Percentiles rank a stretch among this genome's conserved stretches.
Evolutionary conservation across 2,329 filamentous ascomycete species (phyloP).

Genomic region (Pyricularia sp.): DNA sequence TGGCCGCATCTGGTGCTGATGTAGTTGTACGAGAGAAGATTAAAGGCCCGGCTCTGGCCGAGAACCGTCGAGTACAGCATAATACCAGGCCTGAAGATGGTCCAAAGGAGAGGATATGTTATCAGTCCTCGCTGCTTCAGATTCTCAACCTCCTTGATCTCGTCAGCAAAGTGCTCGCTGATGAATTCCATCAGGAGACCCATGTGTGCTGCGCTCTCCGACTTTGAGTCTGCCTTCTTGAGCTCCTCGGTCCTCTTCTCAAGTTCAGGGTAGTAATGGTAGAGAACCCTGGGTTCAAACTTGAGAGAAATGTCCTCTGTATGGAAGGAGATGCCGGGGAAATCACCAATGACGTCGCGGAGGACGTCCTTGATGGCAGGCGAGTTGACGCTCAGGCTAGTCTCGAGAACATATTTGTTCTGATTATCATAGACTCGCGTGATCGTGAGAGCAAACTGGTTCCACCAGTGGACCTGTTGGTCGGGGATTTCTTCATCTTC

Average conservation of each 20-base stretch:
- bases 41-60: slow-evolving; percentile 4
- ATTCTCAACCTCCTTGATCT: slow-evolving; percentile 17
- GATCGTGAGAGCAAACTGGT: slow-evolving; percentile 19
- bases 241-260: slow-evolving; percentile 12
- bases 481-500: slow-evolving; percentile 18
- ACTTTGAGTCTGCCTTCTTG: slow-evolving; percentile 12
- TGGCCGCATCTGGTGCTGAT: slow-evolving; percentile 21
- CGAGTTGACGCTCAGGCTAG: slow-evolving; percentile 14
- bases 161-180: slow-evolving; percentile 18
- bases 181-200: slow-evolving; percentile 17
- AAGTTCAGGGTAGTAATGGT: slow-evolving; percentile 18
- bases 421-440: slow-evolving; percentile 12
- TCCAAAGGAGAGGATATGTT: slow-evolving; percentile 39
- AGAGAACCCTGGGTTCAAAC: slow-evolving; percentile 16
- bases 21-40: slow-evolving; percentile 17
- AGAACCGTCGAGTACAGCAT: slow-evolving; percentile 23
- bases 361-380: slow-evolving; percentile 15
- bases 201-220: slow-evolving; percentile 16
- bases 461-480: slow-evolving; percentile 19
- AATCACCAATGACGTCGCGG: slow-evolving; percentile 14
- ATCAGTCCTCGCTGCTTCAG: slow-evolving; percentile 16
- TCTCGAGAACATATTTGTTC: slow-evolving; percentile 10
- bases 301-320: slow-evolving; percentile 14
- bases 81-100: slow-evolving; percentile 39
- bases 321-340: slow-evolving; percentile 17